Percentiles rank a stretch among this genome's conserved stretches.
These are phyloP conservation scores for Phytophthora podocarpi DNA, from an alignment of 352 stramenopile genomes.

Conservation along the genomic window DNA sequence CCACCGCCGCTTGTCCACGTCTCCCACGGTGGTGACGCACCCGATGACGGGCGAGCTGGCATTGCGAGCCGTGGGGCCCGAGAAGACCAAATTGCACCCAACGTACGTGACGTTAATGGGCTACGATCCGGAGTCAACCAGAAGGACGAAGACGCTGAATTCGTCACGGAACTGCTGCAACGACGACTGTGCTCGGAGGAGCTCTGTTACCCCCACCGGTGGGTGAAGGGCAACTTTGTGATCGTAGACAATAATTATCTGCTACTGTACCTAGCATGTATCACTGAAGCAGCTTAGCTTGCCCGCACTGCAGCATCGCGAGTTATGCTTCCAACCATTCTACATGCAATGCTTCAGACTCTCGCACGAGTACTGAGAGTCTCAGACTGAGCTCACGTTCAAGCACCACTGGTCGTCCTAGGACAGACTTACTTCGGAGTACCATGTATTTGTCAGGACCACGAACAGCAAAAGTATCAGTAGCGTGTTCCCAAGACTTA, in stretches of 20 bases:
- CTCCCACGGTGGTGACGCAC: conserved; percentile 18
- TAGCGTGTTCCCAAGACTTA: no score
- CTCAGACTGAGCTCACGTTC: no score
- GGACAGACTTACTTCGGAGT: no score
- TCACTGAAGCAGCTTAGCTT: no score
- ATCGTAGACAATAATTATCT: conserved; percentile 29
- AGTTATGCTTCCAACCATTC: no score
- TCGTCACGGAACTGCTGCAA: conserved; percentile 19
- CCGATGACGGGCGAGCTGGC: conserved; percentile 19
- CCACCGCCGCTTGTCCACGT: conserved; percentile 9
- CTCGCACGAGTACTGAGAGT: no score
- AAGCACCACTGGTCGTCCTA: no score
- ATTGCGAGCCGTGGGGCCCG: conserved; percentile 25
- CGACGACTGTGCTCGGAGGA: conserved; percentile 23
- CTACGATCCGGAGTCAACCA: conserved; percentile 19
- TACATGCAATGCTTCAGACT: no score
- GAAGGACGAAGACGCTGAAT: conserved; percentile 22
- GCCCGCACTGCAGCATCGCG: no score
- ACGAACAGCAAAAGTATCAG: no score
- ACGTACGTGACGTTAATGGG: conserved; percentile 29
- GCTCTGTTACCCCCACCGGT: conserved; percentile 18
- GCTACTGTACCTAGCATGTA: no score
- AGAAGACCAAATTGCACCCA: conserved; percentile 33
- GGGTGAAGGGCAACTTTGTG: conserved; percentile 30
- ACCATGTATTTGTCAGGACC: no score